These are phyloP conservation scores for Scheffersomyces illinoinensis DNA, from an alignment of 1,139 yeast genomes.

Conservation along the genomic window DNA sequence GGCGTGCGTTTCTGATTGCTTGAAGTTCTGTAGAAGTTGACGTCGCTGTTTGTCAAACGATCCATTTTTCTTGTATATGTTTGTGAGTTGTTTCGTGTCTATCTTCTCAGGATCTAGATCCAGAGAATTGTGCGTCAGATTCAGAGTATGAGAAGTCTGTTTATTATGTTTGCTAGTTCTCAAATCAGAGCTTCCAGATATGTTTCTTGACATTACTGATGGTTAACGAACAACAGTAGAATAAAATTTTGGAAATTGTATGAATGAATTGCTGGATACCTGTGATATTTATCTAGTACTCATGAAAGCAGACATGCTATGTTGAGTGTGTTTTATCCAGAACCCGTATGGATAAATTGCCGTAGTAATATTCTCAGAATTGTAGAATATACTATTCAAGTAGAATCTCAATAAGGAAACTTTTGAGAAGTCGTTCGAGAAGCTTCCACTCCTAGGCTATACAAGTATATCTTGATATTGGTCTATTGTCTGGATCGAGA, in stretches of 20 bases:
- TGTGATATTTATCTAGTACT: not conserved
- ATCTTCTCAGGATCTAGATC: constrained; percentile 2
- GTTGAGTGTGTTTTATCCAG: not conserved
- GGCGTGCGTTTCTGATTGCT: constrained; percentile 42
- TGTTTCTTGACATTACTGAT: not conserved
- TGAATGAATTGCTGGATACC: not conserved
- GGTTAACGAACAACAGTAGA: not conserved
- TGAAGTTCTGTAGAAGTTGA: constrained; percentile 45
- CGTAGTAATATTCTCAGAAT: no score
- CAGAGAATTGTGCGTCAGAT: not conserved
- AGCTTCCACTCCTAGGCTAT: not conserved
- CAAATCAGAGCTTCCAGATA: not conserved
- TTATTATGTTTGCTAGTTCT: not conserved
- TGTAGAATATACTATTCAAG: no score
- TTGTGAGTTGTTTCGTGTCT: constrained; percentile 44
- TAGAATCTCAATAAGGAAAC: not conserved
- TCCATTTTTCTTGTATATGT: constrained; percentile 51
- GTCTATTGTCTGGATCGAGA: no score
- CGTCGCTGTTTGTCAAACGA: constrained; percentile 50
- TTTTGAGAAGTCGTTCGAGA: no score
- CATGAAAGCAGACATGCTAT: not conserved
- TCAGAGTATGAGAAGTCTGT: not conserved
- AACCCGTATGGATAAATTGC: no score
- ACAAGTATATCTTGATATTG: not conserved
- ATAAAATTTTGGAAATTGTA: no score